These are phyloP conservation scores for Apiospora koreana DNA, from an alignment of 2,329 filamentous ascomycete species.

Conservation along the genomic window DNA sequence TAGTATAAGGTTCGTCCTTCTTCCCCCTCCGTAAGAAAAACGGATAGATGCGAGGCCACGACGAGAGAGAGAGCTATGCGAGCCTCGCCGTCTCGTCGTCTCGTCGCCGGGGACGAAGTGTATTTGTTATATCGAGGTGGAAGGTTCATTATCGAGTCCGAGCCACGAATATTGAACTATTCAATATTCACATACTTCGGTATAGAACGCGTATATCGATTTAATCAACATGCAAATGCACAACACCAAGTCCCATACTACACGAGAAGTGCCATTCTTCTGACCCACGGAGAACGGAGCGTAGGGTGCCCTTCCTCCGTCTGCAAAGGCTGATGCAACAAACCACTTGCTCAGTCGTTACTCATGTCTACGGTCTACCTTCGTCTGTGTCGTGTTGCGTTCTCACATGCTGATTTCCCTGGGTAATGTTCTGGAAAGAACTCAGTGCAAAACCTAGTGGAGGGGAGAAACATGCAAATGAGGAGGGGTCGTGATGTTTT, in stretches of 20 bases:
- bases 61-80: too few relatives aligned
- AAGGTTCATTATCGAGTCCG: too few relatives aligned
- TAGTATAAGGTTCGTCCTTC: too few relatives aligned
- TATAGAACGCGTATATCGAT: too few relatives aligned
- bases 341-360: background rate
- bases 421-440: background rate
- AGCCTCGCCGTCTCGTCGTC: too few relatives aligned
- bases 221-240: too few relatives aligned
- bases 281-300: background rate
- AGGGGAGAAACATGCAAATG: background rate
- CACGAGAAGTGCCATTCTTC: background rate
- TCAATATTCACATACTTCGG: too few relatives aligned
- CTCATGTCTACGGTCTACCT: background rate
- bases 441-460: background rate
- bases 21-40: too few relatives aligned
- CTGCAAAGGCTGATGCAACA: background rate
- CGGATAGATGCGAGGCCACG: too few relatives aligned
- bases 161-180: too few relatives aligned
- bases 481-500: background rate
- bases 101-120: too few relatives aligned
- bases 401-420: background rate
- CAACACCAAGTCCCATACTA: constrained; percentile 1
- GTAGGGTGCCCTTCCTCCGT: background rate
- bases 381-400: background rate
- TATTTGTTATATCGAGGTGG: too few relatives aligned